phyloP scores from a whole-genome alignment of 768 basidiomycete genomes.

The Podaxis pistillaris region DNA sequence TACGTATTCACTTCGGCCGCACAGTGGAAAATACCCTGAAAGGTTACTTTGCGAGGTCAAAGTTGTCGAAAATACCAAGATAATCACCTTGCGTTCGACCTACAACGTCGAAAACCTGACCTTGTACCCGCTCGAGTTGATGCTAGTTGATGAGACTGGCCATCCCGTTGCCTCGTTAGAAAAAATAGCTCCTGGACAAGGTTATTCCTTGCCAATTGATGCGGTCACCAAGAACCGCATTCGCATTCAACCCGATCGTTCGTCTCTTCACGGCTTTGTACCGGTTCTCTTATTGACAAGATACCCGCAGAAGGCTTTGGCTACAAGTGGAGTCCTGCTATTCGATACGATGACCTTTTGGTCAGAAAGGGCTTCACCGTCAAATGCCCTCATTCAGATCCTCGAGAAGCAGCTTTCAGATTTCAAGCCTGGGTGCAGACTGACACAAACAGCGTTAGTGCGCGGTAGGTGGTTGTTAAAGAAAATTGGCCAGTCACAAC shows the following conservation, averaged over 20 bases:
- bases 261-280: constrained; percentile 27
- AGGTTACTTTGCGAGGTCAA: constrained; percentile 88
- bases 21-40: constrained; percentile 68
- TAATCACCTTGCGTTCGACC: constrained; percentile 91
- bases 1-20: constrained; percentile 81
- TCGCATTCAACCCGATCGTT: constrained; percentile 90
- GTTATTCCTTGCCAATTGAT: constrained; percentile 88
- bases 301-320: constrained; percentile 81
- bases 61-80: constrained; percentile 89
- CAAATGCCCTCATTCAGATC: constrained; percentile 79
- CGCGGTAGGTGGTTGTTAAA: constrained; percentile 42
- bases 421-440: constrained; percentile 91
- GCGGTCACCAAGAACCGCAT: constrained; percentile 80
- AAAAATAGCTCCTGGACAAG: constrained; percentile 88
- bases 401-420: constrained; percentile 85
- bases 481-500: neutral
- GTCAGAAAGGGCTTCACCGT: constrained; percentile 69
- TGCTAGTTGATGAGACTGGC: constrained; percentile 81
- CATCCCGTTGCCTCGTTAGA: constrained; percentile 79
- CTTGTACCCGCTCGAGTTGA: constrained; percentile 88
- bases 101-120: constrained; percentile 91
- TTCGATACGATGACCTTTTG: constrained; percentile 89
- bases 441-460: constrained; percentile 48
- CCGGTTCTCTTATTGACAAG: constrained; percentile 3
- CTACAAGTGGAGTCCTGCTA: constrained; percentile 87